These are phyloP conservation scores for Paxillus rubicundulus DNA, from an alignment of 768 basidiomycete genomes.

Conservation along the genomic window DNA sequence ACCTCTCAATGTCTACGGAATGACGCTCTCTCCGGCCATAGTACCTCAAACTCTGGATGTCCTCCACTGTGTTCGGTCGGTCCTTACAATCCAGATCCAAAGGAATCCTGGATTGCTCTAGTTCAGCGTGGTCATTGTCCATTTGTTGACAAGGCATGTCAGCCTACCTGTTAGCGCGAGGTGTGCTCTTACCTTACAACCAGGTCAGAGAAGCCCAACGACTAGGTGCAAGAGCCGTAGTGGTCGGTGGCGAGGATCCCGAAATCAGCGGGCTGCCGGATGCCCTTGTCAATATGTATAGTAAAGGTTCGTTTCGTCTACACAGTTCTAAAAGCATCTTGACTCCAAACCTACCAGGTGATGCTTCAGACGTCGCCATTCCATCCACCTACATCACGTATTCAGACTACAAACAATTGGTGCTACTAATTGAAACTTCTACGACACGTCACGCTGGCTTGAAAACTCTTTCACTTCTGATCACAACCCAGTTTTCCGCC, in stretches of 20 bases:
- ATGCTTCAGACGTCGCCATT: conserved; percentile 81
- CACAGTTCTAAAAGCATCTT: conserved; percentile 6
- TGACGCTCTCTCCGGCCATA: conserved; percentile 8
- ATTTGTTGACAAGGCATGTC: conserved; percentile 79
- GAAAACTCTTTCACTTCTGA: conserved; percentile 69
- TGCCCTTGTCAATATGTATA: conserved; percentile 87
- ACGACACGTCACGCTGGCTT: conserved; percentile 80
- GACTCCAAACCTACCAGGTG: conserved; percentile 45
- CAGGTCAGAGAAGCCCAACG: conserved; percentile 56
- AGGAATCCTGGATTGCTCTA: conserved; percentile 86
- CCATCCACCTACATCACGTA: conserved; percentile 87
- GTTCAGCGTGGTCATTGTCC: conserved; percentile 88
- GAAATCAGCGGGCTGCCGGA: conserved; percentile 66
- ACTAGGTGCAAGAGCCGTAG: conserved; percentile 81
- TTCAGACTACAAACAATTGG: conserved; percentile 72
- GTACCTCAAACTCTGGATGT: conserved; percentile 54
- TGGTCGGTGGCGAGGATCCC: conserved; percentile 86
- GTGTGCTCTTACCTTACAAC: neutral
- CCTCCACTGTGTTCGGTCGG: conserved; percentile 63
- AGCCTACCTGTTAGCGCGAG: conserved; percentile 29
- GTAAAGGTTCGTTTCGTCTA: conserved; percentile 58
- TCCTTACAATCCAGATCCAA: conserved; percentile 50
- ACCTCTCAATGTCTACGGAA: conserved; percentile 48
- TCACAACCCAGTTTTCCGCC: conserved; percentile 75
- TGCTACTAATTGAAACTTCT: conserved; percentile 64